Evolutionary conservation across 352 stramenopile genomes (phyloP), one percentile per base, ranked within the genome.

Genomic region (Albugo laibachii): DNA sequence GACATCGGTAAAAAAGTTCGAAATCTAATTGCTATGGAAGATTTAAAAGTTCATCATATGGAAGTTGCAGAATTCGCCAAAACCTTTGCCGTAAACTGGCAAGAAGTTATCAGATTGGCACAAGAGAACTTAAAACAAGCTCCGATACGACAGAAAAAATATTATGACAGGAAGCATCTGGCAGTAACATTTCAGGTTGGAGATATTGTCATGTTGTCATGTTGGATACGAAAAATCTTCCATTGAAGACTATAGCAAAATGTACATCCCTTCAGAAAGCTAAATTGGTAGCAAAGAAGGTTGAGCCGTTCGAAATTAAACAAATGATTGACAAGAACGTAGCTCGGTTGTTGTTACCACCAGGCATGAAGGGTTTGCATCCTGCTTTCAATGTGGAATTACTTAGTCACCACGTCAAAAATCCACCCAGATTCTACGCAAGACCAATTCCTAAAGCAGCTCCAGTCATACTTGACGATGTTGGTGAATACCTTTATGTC

Each of bases 251-350:
- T n/a, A 41, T n/a, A n/a, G 14, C 36, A 41, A n/a, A 41, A 14
- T 41, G 14, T 41, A 14, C n/a, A n/a, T n/a, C n/a, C n/a, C n/a
- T n/a, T n/a, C n/a, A n/a, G n/a, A n/a, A n/a, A n/a, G n/a, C n/a
- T n/a, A 60, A 60, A 40, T 34, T 57, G 27, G 11, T 35, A 12
- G 42, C 54, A 21, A 18, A 21, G 2, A 40, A 40, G 0, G 48
- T 59, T 13, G 54, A 48, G 18, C 47, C 54, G 1, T 60, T 57
- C 15, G 0, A 49, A 37, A 57, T 56, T 37, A 20, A 40, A 18
- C 16, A 46, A 4, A 55, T 60, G 43, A 42, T 56, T 27, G 46
- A 60, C 34, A n/a, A 38, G 0, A 60, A 60, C 34, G 49, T 48
- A 6, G 39, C 50, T 0, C 2, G 40, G 13, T 38, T 57, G 5